Conservation (phyloP, 805 yeast species). For the Candida dajiaensis region DNA sequence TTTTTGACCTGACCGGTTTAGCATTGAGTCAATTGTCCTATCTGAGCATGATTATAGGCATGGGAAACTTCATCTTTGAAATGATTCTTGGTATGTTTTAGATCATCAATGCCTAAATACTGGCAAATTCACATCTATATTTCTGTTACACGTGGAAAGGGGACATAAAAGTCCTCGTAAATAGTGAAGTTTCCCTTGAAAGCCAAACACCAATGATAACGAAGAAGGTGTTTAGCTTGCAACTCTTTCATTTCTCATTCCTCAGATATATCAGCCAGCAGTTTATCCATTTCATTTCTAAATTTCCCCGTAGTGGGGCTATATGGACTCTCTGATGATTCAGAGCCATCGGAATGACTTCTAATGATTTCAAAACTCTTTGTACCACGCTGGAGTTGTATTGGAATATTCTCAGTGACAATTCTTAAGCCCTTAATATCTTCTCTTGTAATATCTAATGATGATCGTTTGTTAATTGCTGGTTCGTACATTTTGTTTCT, state of each 20-base stretch:
- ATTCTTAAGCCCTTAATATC: constrained; percentile 1
- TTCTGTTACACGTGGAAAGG: too few relatives aligned
- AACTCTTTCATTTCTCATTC: constrained; percentile 6
- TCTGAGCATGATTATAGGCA: too few relatives aligned
- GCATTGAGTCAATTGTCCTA: too few relatives aligned
- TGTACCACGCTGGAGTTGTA: constrained; percentile 14
- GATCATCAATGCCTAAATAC: too few relatives aligned
- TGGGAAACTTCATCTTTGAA: too few relatives aligned
- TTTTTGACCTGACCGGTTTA: too few relatives aligned
- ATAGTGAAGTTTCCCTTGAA: too few relatives aligned
- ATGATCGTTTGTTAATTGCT: constrained; percentile 25
- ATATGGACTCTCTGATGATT: constrained; percentile 1
- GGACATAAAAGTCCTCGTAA: too few relatives aligned
- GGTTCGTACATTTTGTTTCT: constrained; percentile 39
- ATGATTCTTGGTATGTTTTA: too few relatives aligned
- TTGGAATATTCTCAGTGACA: constrained; percentile 4
- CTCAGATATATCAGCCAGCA: constrained; percentile 19
- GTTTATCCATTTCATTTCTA: constrained; percentile 1
- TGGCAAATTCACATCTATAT: too few relatives aligned
- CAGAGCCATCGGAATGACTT: not conserved
- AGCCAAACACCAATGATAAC: too few relatives aligned
- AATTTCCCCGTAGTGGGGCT: not conserved
- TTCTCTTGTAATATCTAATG: constrained; percentile 17
- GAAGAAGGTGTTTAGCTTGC: not conserved
- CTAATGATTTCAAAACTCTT: constrained; percentile 28